phyloP scores from a whole-genome alignment of 192 early-diverging fungal genomes.

The Coemansia sp. region DNA sequence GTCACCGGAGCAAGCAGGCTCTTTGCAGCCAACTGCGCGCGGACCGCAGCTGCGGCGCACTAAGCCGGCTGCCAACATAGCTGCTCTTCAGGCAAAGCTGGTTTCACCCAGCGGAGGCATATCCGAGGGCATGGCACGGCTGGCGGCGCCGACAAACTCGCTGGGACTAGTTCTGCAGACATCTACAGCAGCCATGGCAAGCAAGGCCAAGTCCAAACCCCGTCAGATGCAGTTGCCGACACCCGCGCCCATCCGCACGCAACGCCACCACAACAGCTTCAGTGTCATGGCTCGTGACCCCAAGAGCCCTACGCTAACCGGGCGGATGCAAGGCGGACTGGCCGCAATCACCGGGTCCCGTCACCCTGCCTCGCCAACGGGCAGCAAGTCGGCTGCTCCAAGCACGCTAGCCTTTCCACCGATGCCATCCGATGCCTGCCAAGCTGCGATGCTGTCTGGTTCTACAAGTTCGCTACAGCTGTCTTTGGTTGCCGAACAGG shows the following conservation, averaged over 20 bases:
- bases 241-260: conserved; percentile 35
- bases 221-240: conserved; percentile 21
- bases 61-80: conserved; percentile 29
- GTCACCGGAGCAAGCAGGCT: conserved; percentile 3
- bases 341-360: conserved; percentile 34
- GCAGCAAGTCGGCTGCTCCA: conserved; percentile 12
- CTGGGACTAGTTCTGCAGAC: conserved; percentile 47
- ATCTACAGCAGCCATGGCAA: conserved; percentile 10
- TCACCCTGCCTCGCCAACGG: conserved; percentile 4
- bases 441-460: conserved; percentile 47
- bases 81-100: conserved; percentile 29
- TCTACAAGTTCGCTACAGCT: conserved; percentile 14
- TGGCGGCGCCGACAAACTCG: conserved; percentile 45
- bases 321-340: conserved; percentile 34
- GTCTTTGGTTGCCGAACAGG: conserved; percentile 10
- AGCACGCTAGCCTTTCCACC: conserved; percentile 44
- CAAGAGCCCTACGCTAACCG: conserved; percentile 19
- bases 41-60: conserved; percentile 36
- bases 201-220: conserved; percentile 4
- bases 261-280: conserved; percentile 46
- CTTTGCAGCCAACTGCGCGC: conserved; percentile 11
- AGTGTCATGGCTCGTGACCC: conserved; percentile 24
- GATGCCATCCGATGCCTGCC: conserved; percentile 52
- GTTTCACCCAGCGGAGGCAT: conserved; percentile 8
- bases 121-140: conserved; percentile 22